These are phyloP conservation scores for Gomphus sp. DNA, from an alignment of 1,284 basidiomycete species.

Conservation along the genomic window DNA sequence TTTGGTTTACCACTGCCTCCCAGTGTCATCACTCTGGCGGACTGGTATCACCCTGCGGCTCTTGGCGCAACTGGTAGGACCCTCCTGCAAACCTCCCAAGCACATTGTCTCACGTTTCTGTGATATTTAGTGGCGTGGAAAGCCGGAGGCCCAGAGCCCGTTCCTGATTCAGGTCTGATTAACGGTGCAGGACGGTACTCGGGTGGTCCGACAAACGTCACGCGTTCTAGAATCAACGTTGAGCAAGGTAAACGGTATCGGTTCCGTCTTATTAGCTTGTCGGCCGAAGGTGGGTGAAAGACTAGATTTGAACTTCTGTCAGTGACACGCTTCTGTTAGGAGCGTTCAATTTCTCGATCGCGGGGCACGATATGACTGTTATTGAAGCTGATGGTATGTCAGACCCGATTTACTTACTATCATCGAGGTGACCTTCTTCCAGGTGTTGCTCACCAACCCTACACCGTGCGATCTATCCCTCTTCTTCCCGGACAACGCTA, in stretches of 20 bases:
- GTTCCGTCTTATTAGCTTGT: background rate
- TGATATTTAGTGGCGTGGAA: slow-evolving; percentile 13
- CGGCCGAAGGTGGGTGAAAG: background rate
- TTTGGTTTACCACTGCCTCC: background rate
- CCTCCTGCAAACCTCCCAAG: background rate
- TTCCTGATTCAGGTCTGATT: slow-evolving; percentile 29
- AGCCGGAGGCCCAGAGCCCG: slow-evolving; percentile 14
- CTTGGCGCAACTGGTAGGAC: background rate
- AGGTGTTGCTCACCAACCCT: background rate
- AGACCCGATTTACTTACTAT: background rate
- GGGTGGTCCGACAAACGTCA: slow-evolving; percentile 23
- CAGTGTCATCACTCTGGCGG: slow-evolving; percentile 16
- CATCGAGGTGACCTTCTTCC: background rate
- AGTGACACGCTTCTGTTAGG: background rate
- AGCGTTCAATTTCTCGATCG: background rate
- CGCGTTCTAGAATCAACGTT: slow-evolving; percentile 26
- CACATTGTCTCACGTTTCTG: slow-evolving; percentile 9
- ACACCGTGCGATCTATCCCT: background rate
- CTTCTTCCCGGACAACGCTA: slow-evolving; percentile 28
- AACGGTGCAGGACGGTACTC: slow-evolving; percentile 32
- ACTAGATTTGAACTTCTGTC: background rate
- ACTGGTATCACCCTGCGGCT: slow-evolving; percentile 20
- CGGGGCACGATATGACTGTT: background rate
- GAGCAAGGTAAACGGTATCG: no score
- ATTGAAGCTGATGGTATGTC: background rate